Conservation (phyloP, 345 rosid species). For the Acer yangbiense region DNA sequence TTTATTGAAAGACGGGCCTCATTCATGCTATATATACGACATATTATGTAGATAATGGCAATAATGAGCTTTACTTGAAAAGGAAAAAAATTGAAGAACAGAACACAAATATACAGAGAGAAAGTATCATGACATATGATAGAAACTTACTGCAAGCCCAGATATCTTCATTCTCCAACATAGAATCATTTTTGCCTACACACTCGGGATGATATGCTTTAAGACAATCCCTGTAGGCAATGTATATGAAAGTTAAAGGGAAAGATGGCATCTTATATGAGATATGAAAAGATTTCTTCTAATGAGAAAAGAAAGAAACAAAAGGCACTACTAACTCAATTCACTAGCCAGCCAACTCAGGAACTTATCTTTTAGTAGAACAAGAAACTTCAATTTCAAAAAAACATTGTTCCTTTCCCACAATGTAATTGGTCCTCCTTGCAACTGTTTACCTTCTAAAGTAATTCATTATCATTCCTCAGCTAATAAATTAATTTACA, state of each 20-base stretch:
- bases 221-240: constrained; percentile 43
- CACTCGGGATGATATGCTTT: constrained; percentile 53
- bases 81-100: background rate
- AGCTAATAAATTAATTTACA: background rate
- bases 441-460: background rate
- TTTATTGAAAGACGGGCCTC: background rate
- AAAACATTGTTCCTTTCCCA: background rate
- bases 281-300: background rate
- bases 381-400: background rate
- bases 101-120: background rate
- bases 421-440: background rate
- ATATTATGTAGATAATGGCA: background rate
- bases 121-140: background rate
- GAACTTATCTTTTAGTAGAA: background rate
- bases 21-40: background rate
- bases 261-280: background rate
- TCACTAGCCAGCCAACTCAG: background rate
- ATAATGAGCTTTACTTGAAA: background rate
- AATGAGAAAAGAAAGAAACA: background rate
- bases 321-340: background rate
- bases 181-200: constrained; percentile 36
- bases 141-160: constrained; percentile 51
- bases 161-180: constrained; percentile 29
- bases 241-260: background rate
- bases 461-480: background rate